A percentile compares a stretch with the other conserved stretches of the same genome.
Conservation (phyloP, 345 rosid genomes). For the Microthlaspi erraticum region DNA sequence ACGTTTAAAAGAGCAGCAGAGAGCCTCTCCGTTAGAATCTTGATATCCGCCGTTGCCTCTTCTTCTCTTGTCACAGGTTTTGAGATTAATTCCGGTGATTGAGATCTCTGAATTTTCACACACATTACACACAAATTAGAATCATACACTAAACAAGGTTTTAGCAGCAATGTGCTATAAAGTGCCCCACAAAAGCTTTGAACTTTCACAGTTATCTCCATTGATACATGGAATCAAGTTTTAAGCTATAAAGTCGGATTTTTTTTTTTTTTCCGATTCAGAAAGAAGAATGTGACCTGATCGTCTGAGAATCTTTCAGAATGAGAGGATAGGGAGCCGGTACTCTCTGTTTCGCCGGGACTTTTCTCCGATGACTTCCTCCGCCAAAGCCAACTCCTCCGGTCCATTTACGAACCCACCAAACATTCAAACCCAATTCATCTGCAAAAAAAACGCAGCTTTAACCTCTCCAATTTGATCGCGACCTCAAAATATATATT, state of each 20-base stretch:
- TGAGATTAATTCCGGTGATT: conserved; percentile 62
- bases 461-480: conserved; percentile 31
- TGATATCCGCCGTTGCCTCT: conserved; percentile 56
- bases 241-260: neutral
- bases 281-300: conserved; percentile 49
- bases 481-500: conserved; percentile 22
- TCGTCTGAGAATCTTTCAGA: conserved; percentile 78
- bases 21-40: conserved; percentile 62
- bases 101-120: conserved; percentile 50
- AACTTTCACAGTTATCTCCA: neutral
- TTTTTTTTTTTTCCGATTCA: no score
- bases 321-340: conserved; percentile 66
- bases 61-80: conserved; percentile 56
- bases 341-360: conserved; percentile 72
- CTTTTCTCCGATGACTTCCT: conserved; percentile 72
- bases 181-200: neutral
- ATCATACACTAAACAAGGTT: neutral
- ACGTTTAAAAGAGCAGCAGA: conserved; percentile 81
- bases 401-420: conserved; percentile 51
- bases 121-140: conserved; percentile 23
- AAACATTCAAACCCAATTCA: conserved; percentile 36
- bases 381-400: conserved; percentile 84
- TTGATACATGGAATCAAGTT: neutral
- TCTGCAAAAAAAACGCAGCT: conserved; percentile 20
- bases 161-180: neutral